These are phyloP conservation scores for Tetrapisispora nanseiensis DNA, from an alignment of 805 yeast genomes.

Conservation along the genomic window DNA sequence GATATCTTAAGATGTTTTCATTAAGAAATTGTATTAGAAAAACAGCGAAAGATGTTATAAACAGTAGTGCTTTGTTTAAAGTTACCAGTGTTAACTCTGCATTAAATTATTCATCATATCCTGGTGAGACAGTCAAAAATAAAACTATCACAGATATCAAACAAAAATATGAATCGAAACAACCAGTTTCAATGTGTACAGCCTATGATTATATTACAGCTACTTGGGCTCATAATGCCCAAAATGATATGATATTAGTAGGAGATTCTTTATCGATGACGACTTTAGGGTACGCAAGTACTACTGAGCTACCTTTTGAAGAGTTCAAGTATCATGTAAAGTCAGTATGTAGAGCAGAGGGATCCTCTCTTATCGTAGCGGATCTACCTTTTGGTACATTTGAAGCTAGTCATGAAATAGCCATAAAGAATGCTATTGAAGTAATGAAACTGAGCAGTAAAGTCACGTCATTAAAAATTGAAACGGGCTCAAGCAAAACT, in stretches of 20 bases:
- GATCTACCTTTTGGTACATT: constrained; percentile 87
- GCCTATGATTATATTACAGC: constrained; percentile 84
- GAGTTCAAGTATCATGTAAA: constrained; percentile 69
- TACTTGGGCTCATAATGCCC: constrained; percentile 52
- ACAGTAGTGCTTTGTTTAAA: no score
- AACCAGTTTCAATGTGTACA: constrained; percentile 53
- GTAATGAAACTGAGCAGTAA: constrained; percentile 22
- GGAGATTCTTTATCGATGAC: constrained; percentile 96
- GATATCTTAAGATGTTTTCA: neutral
- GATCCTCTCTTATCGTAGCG: constrained; percentile 58
- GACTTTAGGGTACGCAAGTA: constrained; percentile 67
- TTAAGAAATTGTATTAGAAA: no score
- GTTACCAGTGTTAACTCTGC: no score
- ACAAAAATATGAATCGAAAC: constrained; percentile 24
- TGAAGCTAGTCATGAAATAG: constrained; percentile 55
- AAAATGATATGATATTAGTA: constrained; percentile 60
- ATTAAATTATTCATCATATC: constrained; percentile 4
- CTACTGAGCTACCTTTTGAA: constrained; percentile 67
- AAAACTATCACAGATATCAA: constrained; percentile 32
- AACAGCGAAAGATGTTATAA: neutral
- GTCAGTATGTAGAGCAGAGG: constrained; percentile 67
- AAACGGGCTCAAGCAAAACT: constrained; percentile 48
- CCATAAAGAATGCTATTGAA: constrained; percentile 59
- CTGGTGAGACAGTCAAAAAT: neutral
- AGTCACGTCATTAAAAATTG: constrained; percentile 47